Evolutionary conservation across 495 filamentous ascomycete genomes (phyloP).

Genomic region (Elaphomyces granulatus): DNA sequence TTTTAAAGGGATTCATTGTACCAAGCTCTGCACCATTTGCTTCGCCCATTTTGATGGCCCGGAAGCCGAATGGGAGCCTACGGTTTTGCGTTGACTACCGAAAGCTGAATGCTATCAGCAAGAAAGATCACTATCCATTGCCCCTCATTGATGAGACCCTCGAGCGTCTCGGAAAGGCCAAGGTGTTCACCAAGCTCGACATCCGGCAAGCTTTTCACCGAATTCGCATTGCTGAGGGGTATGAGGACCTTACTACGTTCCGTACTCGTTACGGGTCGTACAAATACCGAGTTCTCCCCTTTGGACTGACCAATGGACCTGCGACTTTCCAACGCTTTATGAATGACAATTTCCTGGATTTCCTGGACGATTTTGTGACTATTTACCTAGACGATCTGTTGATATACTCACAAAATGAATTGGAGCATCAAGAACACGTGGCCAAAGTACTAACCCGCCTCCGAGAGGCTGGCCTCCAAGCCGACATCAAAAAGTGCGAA

Average conservation of each 20-base stretch:
- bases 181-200: constrained; percentile 5
- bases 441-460: constrained; percentile 8
- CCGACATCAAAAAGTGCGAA: constrained; percentile 14
- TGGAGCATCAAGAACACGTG: constrained; percentile 12
- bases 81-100: constrained; percentile 33
- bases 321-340: too few species aligned
- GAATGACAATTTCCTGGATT: too few species aligned
- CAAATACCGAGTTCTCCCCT: too few species aligned
- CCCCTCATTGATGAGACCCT: constrained; percentile 5
- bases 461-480: constrained; percentile 4
- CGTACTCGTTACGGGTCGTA: constrained; percentile 5
- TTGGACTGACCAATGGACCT: too few species aligned
- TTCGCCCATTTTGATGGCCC: constrained; percentile 23
- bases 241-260: too few species aligned
- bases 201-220: constrained; percentile 13
- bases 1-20: constrained; percentile 11
- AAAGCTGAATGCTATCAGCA: constrained; percentile 26
- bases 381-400: constrained; percentile 25
- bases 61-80: constrained; percentile 20
- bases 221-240: too few species aligned
- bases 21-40: constrained; percentile 7
- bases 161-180: background rate
- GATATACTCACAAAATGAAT: constrained; percentile 17
- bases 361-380: constrained; percentile 14
- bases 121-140: constrained; percentile 20